Percentiles rank a stretch among this genome's conserved stretches.
Conservation (phyloP, 1,284 basidiomycete species). For the Kalmanozyma brasiliensis region DNA sequence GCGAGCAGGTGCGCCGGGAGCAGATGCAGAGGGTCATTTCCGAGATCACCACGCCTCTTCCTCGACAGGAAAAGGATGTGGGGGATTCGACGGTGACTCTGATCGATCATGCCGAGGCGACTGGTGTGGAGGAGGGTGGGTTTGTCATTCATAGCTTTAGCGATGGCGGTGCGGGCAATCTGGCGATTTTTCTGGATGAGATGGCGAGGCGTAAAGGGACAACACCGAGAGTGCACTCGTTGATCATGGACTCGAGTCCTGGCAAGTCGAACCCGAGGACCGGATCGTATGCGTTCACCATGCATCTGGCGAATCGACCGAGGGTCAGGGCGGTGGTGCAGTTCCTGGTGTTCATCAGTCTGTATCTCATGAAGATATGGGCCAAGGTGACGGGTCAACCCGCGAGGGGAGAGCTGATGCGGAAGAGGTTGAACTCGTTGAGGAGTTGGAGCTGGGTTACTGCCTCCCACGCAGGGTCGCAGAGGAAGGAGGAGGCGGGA, state of each 20-base stretch:
- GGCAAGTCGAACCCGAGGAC: constrained; percentile 46
- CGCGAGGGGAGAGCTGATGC: constrained; percentile 42
- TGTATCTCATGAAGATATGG: constrained; percentile 39
- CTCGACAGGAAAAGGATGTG: constrained; percentile 18
- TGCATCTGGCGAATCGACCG: constrained; percentile 50
- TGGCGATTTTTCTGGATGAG: constrained; percentile 39
- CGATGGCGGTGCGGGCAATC: constrained; percentile 57
- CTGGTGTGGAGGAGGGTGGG: too few species aligned
- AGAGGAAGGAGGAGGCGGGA: constrained; percentile 1
- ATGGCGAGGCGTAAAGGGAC: constrained; percentile 21
- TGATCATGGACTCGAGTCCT: constrained; percentile 57
- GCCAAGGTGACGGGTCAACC: constrained; percentile 31
- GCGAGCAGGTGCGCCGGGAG: constrained; percentile 18
- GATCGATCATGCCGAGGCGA: constrained; percentile 36
- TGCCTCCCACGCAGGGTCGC: constrained; percentile 14
- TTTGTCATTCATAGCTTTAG: constrained; percentile 53
- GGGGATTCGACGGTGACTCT: constrained; percentile 47
- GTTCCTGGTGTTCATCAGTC: constrained; percentile 34
- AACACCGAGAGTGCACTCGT: constrained; percentile 21
- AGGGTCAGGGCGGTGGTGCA: constrained; percentile 33
- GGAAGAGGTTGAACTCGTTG: constrained; percentile 44
- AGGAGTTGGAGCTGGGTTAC: constrained; percentile 51
- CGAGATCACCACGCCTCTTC: constrained; percentile 17
- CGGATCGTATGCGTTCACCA: constrained; percentile 52
- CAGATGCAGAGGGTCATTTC: constrained; percentile 27